Base-by-base conservation (phyloP, 2,329 filamentous ascomycete genomes). In the Arthrobotrys entomopaga region DNA sequence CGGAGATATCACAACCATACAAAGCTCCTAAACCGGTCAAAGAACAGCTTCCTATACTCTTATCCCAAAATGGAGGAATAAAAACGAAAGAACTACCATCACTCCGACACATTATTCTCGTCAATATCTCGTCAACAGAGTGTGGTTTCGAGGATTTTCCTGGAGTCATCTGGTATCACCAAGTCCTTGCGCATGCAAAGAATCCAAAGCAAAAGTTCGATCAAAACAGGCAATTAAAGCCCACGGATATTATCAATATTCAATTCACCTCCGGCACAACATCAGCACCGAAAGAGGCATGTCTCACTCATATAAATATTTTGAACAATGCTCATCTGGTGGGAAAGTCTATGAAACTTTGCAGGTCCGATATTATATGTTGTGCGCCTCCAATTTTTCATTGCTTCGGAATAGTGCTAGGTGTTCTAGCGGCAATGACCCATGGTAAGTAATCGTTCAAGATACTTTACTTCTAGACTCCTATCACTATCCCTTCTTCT, bases 341-440 rank as follows among this genome's bases (percentile, higher is more conserved):
- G 77, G 95, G 91, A 0, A 83, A 89, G 77, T 86, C 93, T 49
- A 96, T 98, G 93, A 87, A 90, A 0, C 86, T 98, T 15, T 89
- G 86, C 0, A 84, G 89, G 0, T 77, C 83, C 0, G 94, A 98
- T 81, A 85, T 90, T 4, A 88, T 95, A 13, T 94, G 91, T 83
- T 95, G 91, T 80, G 91, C 91, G 2, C 91, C 91, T 0, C 91
- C 91, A 0, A 85, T 95, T 1, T 95, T 95, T 83, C 91, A 95
- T 83, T 98, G 94, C 83, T 98, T 98, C 81, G 94, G 94, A 61
- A 90, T 86, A 79, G 90, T 97, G 6, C 84, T 98, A 0, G 94
- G 94, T 16, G 95, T 95, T 83, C 96, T 97, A 92, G 93, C 94
- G 0, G 95, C 92, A 0, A 92, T 91, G 0, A 96, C 93, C 0